Evolutionary conservation across 73 alveolate species (phyloP), one percentile per base, ranked within the genome.

Genomic region (Paramecium caudatum): DNA sequence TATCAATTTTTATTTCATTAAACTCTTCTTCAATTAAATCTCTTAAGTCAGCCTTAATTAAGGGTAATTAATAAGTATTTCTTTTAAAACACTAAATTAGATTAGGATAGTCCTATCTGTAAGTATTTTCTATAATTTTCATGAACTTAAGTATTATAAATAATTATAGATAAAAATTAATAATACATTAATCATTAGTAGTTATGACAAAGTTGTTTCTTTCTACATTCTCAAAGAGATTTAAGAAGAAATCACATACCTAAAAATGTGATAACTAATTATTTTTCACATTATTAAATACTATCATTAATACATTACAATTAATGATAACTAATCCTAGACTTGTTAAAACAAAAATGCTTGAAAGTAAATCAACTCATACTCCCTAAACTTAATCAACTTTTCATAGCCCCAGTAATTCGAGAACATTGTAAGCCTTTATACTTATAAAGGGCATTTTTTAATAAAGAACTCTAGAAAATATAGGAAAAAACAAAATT

Each of bases 261-360:
- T n/a, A n/a, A n/a, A n/a, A n/a, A n/a, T n/a, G n/a, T n/a, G n/a
- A n/a, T n/a, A n/a, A n/a, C n/a, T n/a, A n/a, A n/a, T n/a, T n/a
- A n/a, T n/a, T n/a, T n/a, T n/a, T n/a, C n/a, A n/a, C n/a, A n/a
- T n/a, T n/a, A n/a, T n/a, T n/a, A n/a, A n/a, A n/a, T n/a, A n/a
- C n/a, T n/a, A n/a, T n/a, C n/a, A n/a, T n/a, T n/a, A n/a, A n/a
- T n/a, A n/a, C n/a, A n/a, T n/a, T n/a, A n/a, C n/a, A n/a, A n/a
- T n/a, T n/a, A 13, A 49, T 55, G 80, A 55, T 55, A 55, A 55
- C 80, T 55, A 55, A 55, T 55, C 80, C 80, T 55, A 43, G 80
- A 5, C 23, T 55, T 0, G 80, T 55, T 10, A 55, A 43, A 55
- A 19, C 80, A 55, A 55, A 55, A 23, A 27, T 55, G 30, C n/a